These are phyloP conservation scores for Endogone sp. DNA, from an alignment of 192 early-diverging fungal species.

Conservation along the genomic window DNA sequence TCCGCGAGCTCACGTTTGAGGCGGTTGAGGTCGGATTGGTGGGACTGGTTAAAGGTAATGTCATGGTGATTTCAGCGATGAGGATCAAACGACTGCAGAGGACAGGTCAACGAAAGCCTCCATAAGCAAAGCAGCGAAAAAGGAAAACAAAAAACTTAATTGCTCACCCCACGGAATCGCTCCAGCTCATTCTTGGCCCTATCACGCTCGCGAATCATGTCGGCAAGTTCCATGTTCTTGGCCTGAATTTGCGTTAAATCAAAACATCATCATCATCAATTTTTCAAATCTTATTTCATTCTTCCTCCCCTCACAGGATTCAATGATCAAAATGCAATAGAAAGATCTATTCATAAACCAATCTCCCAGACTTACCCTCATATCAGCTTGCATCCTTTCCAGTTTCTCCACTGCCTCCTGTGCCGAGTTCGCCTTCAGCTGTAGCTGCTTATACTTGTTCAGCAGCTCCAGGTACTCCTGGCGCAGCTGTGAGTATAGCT, in stretches of 20 bases:
- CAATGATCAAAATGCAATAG: background rate
- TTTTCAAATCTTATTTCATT: background rate
- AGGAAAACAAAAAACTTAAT: too few relatives aligned
- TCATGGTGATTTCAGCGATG: too few relatives aligned
- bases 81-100: too few relatives aligned
- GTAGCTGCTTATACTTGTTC: conserved; percentile 84
- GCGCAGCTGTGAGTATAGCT: conserved; percentile 94
- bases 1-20: conserved; percentile 78
- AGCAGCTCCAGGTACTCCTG: conserved; percentile 94
- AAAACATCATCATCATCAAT: background rate
- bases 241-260: conserved; percentile 27
- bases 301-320: background rate
- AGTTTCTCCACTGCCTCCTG: conserved; percentile 81
- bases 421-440: conserved; percentile 75
- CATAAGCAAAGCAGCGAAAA: too few relatives aligned
- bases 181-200: conserved; percentile 77
- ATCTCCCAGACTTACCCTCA: conserved; percentile 21
- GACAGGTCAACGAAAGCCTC: too few relatives aligned
- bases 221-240: conserved; percentile 76
- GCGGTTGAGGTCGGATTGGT: conserved; percentile 78
- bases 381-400: conserved; percentile 73
- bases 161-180: conserved; percentile 54
- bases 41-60: conserved; percentile 39
- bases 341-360: background rate
- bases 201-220: conserved; percentile 91